Evolutionary conservation across 768 basidiomycete species (phyloP).

Genomic region (Kondoa subrosea): DNA sequence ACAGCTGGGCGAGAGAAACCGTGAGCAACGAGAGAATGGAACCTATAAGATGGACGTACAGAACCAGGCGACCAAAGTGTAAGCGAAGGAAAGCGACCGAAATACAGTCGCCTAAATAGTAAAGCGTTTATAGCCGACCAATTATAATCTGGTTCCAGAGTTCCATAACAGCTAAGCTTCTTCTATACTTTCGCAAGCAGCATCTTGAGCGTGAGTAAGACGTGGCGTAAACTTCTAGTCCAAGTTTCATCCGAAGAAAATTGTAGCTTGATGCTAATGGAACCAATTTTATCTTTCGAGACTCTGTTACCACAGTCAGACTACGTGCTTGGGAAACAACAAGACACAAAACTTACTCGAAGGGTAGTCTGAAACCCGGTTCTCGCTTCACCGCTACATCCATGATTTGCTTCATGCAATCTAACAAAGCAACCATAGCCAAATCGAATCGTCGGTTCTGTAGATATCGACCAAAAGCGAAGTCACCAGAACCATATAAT

Average conservation of each 20-base stretch:
- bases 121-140: too few relatives aligned
- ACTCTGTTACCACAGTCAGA: slow-evolving; percentile 46
- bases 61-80: too few relatives aligned
- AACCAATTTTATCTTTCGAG: slow-evolving; percentile 84
- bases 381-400: slow-evolving; percentile 68
- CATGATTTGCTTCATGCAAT: slow-evolving; percentile 79
- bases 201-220: slow-evolving; percentile 15
- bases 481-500: slow-evolving; percentile 82
- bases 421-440: slow-evolving; percentile 89
- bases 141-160: too few relatives aligned
- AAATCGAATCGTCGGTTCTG: slow-evolving; percentile 92
- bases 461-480: slow-evolving; percentile 68
- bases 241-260: slow-evolving; percentile 90
- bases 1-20: too few relatives aligned
- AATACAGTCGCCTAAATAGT: too few relatives aligned
- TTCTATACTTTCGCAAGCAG: slow-evolving; percentile 12
- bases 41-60: too few relatives aligned
- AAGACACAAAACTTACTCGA: slow-evolving; percentile 55
- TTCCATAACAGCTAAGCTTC: too few relatives aligned
- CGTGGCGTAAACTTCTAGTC: slow-evolving; percentile 77
- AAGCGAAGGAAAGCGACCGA: too few relatives aligned
- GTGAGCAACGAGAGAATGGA: too few relatives aligned
- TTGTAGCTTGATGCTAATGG: slow-evolving; percentile 80
- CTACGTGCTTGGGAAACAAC: too few relatives aligned
- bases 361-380: slow-evolving; percentile 51